phyloP scores from a whole-genome alignment of 345 rosid species.

The Triadica sebifera region DNA sequence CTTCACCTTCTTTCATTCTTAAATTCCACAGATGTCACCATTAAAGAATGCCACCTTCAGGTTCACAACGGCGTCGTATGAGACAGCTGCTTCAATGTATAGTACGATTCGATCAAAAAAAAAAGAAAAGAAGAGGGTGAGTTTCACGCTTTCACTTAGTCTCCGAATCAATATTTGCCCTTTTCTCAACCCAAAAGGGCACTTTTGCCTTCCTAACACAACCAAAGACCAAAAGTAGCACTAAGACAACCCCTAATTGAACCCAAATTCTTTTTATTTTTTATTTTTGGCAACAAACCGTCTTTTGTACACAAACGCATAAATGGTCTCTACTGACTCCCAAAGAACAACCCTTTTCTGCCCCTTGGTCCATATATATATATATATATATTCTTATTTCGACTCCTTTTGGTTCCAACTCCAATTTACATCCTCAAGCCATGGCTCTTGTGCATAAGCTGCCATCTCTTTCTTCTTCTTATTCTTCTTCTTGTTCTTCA shows the following conservation, averaged over 20 bases:
- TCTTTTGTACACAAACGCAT: constrained; percentile 7
- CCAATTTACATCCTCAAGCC: background rate
- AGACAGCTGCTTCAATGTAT: no score
- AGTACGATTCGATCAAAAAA: no score
- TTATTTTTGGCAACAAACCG: no score
- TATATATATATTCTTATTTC: background rate
- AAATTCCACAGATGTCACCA: no score
- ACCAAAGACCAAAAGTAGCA: constrained; percentile 5
- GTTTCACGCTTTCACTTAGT: background rate
- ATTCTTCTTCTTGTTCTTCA: no score
- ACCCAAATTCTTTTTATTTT: background rate
- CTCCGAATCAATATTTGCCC: background rate
- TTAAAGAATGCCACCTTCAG: no score
- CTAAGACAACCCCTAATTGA: background rate
- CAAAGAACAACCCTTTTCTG: background rate
- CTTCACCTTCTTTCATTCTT: no score
- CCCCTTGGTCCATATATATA: background rate
- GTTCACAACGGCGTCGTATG: no score
- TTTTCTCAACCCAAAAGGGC: constrained; percentile 7
- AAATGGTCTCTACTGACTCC: constrained; percentile 15
- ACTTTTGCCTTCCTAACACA: constrained; percentile 3
- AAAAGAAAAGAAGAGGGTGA: no score
- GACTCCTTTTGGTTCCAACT: background rate
- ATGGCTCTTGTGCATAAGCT: constrained; percentile 26
- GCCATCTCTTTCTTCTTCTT: constrained; percentile 12